Evolutionary conservation across 208 protist species (phyloP), one percentile per base, ranked within the genome.

Genomic region (Wallacemonas rigidus): DNA sequence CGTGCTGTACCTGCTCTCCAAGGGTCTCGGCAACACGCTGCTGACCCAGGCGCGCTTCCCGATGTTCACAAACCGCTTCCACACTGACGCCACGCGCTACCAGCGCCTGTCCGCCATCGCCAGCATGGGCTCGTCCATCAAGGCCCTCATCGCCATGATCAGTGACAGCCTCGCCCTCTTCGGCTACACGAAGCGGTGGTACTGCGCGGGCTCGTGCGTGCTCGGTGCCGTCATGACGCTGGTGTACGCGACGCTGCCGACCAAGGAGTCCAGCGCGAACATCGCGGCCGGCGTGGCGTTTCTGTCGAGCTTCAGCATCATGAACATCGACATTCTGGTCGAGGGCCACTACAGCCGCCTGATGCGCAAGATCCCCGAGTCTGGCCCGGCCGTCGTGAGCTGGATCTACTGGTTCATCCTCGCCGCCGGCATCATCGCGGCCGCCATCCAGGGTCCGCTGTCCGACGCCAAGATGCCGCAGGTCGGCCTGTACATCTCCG

Each of bases 261-360:
- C 60, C n/a, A 79, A 74, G 69, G 11, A 15, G 7, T 50, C 26
- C 14, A 80, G 74, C 53, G 86, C 79, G 35, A 40, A 81, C 12
- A 53, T 73, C 4, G 86, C 71, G 2, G 67, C 41, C 38, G 79
- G 58, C 40, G 71, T 91, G 40, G 72, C 87, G 75, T 89, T 90
- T 60, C 63, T 91, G n/a, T 77, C 76, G 4, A 51, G 58, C 44
- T 90, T 79, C 41, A 70, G 81, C 57, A 89, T 81, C 64, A 77
- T 80, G 12, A 88, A 86, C 65, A 68, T 93, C 53, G 88, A 93
- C 64, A 88, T 91, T 53, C 78, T 93, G 14, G 86, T 81, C 6
- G 77, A 93, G 74, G 88, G 88, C 43, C 83, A 87, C 67, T 93
- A 93, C 86, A 91, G 81, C 47, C 81, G 85, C 14, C 61, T 91